These are phyloP conservation scores for Phylloboletellus chloephorus DNA, from an alignment of 1,284 basidiomycete species.

Conservation along the genomic window DNA sequence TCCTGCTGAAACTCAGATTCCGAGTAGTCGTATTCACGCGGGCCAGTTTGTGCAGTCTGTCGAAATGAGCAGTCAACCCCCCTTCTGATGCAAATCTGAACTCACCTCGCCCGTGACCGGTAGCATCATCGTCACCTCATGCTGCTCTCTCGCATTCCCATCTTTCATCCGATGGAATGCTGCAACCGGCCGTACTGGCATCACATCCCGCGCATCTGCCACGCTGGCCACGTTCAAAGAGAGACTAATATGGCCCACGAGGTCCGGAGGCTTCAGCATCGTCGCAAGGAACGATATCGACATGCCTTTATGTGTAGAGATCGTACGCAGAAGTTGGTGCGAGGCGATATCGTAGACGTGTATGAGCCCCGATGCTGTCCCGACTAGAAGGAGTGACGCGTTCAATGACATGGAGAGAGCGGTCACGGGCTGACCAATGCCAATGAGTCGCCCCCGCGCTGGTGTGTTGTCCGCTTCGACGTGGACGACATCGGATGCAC, in stretches of 20 bases:
- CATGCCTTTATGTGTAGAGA: slow-evolving; percentile 67
- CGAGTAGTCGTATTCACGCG: slow-evolving; percentile 37
- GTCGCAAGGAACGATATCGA: slow-evolving; percentile 72
- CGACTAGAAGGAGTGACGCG: slow-evolving; percentile 75
- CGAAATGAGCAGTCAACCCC: neutral
- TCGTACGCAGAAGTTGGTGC: slow-evolving; percentile 80
- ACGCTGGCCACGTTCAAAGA: slow-evolving; percentile 43
- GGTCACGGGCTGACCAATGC: slow-evolving; percentile 61
- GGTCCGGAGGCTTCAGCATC: slow-evolving; percentile 77
- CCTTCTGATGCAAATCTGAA: slow-evolving; percentile 2
- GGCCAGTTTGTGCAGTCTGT: slow-evolving; percentile 18
- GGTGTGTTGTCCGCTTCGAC: slow-evolving; percentile 44
- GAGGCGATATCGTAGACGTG: slow-evolving; percentile 85
- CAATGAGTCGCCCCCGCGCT: slow-evolving; percentile 54
- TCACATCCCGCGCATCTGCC: slow-evolving; percentile 47
- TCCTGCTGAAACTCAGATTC: slow-evolving; percentile 54
- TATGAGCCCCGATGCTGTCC: slow-evolving; percentile 70
- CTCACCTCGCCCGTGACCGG: slow-evolving; percentile 42
- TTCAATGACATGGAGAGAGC: slow-evolving; percentile 70
- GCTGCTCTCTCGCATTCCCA: slow-evolving; percentile 54
- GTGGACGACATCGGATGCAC: slow-evolving; percentile 62
- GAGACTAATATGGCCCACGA: slow-evolving; percentile 68
- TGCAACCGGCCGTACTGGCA: slow-evolving; percentile 60
- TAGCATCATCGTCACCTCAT: slow-evolving; percentile 61
- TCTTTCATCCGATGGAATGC: slow-evolving; percentile 72